Conservation (phyloP, 257 asterid genomes). For the Solanum chiquidenum region DNA sequence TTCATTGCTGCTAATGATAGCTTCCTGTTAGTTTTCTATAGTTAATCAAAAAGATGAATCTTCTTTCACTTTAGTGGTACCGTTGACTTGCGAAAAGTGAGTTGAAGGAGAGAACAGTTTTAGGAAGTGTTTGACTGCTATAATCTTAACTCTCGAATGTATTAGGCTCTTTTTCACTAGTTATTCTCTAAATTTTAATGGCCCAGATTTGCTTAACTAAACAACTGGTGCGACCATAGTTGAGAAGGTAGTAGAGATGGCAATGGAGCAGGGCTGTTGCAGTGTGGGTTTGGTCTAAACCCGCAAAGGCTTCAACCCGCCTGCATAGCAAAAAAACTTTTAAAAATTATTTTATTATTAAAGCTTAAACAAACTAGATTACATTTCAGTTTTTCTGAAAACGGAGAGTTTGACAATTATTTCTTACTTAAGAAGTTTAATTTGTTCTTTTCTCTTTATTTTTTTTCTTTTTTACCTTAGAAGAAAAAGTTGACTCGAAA, state of each 20-base stretch:
- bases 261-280: background rate
- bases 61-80: too few relatives aligned
- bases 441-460: too few relatives aligned
- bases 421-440: too few relatives aligned
- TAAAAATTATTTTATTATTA: too few relatives aligned
- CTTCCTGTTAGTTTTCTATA: background rate
- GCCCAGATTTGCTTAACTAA: background rate
- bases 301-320: background rate
- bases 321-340: background rate
- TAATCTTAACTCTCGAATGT: background rate
- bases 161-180: background rate
- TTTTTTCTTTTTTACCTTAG: too few relatives aligned
- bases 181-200: background rate
- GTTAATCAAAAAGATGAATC: background rate
- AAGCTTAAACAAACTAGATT: background rate
- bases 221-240: background rate
- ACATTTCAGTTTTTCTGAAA: background rate
- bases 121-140: background rate
- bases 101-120: background rate
- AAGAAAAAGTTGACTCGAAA: too few relatives aligned
- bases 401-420: too few relatives aligned
- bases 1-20: background rate
- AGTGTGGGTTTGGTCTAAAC: background rate
- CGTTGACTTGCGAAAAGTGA: background rate
- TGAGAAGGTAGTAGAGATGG: background rate